Evolutionary conservation across 805 yeast species (phyloP).

Genomic region (Metschnikowia drakensbergensis): DNA sequence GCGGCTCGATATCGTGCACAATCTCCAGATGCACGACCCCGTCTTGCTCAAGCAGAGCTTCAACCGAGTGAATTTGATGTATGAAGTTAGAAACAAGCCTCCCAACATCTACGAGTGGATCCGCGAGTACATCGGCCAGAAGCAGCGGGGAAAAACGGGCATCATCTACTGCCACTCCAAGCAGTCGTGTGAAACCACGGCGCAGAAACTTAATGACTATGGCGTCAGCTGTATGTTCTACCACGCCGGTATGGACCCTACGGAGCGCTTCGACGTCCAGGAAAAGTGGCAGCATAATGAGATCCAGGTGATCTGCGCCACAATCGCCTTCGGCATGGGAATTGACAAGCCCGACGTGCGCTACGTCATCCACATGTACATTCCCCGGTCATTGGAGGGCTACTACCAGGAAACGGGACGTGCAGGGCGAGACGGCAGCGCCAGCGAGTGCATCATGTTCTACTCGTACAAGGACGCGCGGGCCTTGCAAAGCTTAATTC

Average conservation of each 20-base stretch:
- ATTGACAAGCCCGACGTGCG: conserved; percentile 96
- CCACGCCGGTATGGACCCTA: conserved; percentile 92
- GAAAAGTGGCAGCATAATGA: conserved; percentile 72
- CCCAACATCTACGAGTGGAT: conserved; percentile 56
- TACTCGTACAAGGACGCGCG: conserved; percentile 80
- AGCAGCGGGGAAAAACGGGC: conserved; percentile 64
- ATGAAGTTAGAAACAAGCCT: conserved; percentile 69
- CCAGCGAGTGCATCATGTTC: conserved; percentile 77
- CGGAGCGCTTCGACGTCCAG: conserved; percentile 71
- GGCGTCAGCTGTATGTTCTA: conserved; percentile 75
- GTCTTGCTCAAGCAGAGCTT: conserved; percentile 82
- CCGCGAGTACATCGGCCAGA: conserved; percentile 46
- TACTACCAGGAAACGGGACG: conserved; percentile 98
- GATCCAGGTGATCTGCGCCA: conserved; percentile 85
- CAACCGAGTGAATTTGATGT: conserved; percentile 80
- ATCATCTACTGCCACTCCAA: conserved; percentile 93
- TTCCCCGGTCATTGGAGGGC: conserved; percentile 91
- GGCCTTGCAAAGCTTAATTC: conserved; percentile 69
- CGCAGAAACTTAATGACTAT: conserved; percentile 50
- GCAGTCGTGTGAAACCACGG: conserved; percentile 78
- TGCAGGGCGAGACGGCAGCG: conserved; percentile 93
- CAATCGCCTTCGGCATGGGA: conserved; percentile 99
- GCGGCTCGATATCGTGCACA: conserved; percentile 76
- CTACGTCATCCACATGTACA: conserved; percentile 80
- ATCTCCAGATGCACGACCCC: conserved; percentile 60